Percentiles rank a stretch among this genome's conserved stretches.
These are phyloP conservation scores for Cantharellus anzutake DNA, from an alignment of 768 basidiomycete genomes.

Conservation along the genomic window DNA sequence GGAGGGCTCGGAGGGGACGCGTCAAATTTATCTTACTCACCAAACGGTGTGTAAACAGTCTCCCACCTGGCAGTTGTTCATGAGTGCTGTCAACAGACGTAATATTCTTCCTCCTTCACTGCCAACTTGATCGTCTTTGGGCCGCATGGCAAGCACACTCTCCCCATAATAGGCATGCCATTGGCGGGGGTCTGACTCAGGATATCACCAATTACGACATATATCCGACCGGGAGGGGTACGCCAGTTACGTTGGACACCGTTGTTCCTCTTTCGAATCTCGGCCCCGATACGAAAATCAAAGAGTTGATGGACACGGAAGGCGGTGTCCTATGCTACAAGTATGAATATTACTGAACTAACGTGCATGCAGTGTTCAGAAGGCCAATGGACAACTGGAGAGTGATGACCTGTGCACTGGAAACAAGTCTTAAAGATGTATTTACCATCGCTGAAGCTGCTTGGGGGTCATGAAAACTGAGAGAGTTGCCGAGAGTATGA, in stretches of 20 bases:
- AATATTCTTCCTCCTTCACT: not conserved
- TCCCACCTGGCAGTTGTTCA: not conserved
- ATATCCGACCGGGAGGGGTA: not conserved
- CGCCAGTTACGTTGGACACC: not conserved
- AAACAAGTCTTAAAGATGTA: too few relatives aligned
- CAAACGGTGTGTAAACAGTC: not conserved
- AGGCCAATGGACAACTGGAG: too few relatives aligned
- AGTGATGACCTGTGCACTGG: too few relatives aligned
- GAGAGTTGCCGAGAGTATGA: too few relatives aligned
- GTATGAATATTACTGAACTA: not conserved
- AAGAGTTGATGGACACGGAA: not conserved
- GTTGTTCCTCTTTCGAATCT: not conserved
- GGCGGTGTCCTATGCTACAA: slow-evolving; percentile 1
- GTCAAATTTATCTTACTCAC: not conserved
- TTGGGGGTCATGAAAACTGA: too few relatives aligned
- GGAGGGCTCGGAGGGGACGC: not conserved
- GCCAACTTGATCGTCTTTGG: slow-evolving; percentile 3
- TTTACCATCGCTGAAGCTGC: too few relatives aligned
- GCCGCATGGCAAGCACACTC: not conserved
- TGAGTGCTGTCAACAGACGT: not conserved
- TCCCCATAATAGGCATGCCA: not conserved
- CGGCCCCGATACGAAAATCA: not conserved
- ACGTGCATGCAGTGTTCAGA: too few relatives aligned
- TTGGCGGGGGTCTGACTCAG: not conserved
- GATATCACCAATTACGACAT: not conserved